Evolutionary conservation across 371 early-diverging fungal species (phyloP).

Genomic region (Entomophthora muscae): DNA sequence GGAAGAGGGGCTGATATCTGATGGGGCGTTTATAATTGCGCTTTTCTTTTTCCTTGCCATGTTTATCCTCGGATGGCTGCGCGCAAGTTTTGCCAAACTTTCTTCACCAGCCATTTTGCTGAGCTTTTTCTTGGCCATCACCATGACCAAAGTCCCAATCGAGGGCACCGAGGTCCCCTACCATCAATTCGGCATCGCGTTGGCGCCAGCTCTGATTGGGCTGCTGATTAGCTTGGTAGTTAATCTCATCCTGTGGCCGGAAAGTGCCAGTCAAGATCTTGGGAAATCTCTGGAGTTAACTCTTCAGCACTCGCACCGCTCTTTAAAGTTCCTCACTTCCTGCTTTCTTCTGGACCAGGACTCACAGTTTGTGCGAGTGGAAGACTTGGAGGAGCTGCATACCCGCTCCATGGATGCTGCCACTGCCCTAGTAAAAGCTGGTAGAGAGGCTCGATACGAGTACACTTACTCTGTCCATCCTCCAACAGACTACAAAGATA

Average conservation of each 20-base stretch:
- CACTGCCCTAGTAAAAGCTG: not conserved
- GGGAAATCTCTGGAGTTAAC: not conserved
- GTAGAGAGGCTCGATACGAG: conserved; percentile 7
- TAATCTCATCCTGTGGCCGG: conserved; percentile 7
- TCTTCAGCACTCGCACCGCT: not conserved
- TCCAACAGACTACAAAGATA: not conserved
- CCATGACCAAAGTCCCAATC: not conserved
- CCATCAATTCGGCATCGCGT: not conserved
- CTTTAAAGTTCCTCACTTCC: not conserved
- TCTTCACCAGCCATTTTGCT: not conserved
- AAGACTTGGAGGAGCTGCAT: conserved; percentile 7
- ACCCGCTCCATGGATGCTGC: not conserved
- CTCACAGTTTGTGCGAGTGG: not conserved
- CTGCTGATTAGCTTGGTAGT: not conserved
- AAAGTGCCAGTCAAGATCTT: conserved; percentile 1
- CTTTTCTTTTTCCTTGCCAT: not conserved
- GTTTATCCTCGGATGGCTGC: not conserved
- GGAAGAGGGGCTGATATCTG: not conserved
- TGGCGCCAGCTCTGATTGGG: not conserved
- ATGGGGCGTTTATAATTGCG: conserved; percentile 8
- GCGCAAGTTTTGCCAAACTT: conserved; percentile 1
- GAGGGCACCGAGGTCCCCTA: not conserved
- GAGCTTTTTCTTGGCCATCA: not conserved
- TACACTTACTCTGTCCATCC: conserved; percentile 6
- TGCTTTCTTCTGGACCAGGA: conserved; percentile 1